phyloP scores from a whole-genome alignment of 2,329 filamentous ascomycete genomes.

The Rhinocladiella mackenziei region DNA sequence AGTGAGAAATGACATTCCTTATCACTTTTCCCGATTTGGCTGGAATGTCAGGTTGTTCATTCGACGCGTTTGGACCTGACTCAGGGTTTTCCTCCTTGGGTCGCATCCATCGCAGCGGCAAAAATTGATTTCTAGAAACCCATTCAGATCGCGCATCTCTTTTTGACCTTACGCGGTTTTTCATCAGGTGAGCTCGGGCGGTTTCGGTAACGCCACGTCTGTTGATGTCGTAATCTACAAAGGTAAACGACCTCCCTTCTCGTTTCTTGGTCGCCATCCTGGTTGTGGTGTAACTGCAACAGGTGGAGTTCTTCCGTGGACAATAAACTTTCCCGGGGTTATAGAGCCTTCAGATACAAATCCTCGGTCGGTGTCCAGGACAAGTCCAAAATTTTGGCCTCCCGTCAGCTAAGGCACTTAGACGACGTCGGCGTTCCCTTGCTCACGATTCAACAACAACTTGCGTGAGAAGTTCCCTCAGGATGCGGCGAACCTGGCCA shows the following conservation, averaged over 20 bases:
- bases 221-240: constrained; percentile 25
- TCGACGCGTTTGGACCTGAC: constrained; percentile 5
- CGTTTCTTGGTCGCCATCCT: constrained; percentile 13
- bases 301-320: not conserved
- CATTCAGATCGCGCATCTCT: constrained; percentile 20
- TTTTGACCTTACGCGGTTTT: constrained; percentile 21
- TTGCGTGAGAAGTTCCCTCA: too few species aligned
- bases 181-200: constrained; percentile 23
- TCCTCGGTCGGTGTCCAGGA: too few species aligned
- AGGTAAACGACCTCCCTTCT: constrained; percentile 17
- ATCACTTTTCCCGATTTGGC: constrained; percentile 5
- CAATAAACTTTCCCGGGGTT: too few species aligned
- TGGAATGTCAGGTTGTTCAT: not conserved
- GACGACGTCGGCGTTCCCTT: too few species aligned
- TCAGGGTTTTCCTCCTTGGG: constrained; percentile 16
- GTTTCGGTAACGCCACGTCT: constrained; percentile 20
- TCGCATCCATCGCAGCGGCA: constrained; percentile 21
- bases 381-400: too few species aligned
- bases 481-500: too few species aligned
- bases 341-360: too few species aligned
- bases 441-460: too few species aligned
- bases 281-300: not conserved
- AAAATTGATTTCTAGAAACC: constrained; percentile 20
- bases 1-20: constrained; percentile 8
- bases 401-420: too few species aligned